A percentile compares a stretch with the other conserved stretches of the same genome.
These are phyloP conservation scores for Arthrobotrys musiformis DNA, from an alignment of 2,329 filamentous ascomycete genomes.

Conservation along the genomic window DNA sequence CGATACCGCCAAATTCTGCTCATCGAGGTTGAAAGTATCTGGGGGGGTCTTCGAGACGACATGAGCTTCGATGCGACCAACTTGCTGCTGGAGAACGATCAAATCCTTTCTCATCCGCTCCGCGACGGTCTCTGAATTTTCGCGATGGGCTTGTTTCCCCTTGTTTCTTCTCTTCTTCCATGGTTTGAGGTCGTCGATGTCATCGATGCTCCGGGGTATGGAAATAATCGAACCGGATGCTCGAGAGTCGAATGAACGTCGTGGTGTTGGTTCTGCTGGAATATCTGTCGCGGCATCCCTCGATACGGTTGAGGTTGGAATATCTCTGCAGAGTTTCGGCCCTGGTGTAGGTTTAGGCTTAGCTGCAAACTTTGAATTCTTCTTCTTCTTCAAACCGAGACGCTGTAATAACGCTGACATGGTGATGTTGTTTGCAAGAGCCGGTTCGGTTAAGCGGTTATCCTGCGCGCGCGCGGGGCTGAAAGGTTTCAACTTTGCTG, in stretches of 20 bases:
- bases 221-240: not conserved
- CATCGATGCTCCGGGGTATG: not conserved
- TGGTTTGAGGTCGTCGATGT: not conserved
- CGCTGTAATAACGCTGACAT: not conserved
- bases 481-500: not conserved
- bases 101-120: conserved; percentile 6
- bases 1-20: not conserved
- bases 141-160: not conserved
- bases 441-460: not conserved
- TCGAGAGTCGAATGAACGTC: not conserved
- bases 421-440: too few species aligned
- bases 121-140: not conserved
- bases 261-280: not conserved
- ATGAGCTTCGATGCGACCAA: conserved; percentile 2
- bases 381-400: not conserved
- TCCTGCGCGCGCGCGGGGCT: conserved; percentile 1
- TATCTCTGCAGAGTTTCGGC: too few species aligned
- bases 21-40: not conserved
- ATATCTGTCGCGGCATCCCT: not conserved
- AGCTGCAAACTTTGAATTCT: too few species aligned
- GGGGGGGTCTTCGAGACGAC: not conserved
- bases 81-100: not conserved
- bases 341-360: too few species aligned
- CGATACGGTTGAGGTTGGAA: not conserved
- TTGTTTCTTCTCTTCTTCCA: conserved; percentile 7